Base-by-base conservation (phyloP, 2,329 filamentous ascomycete genomes). In the Raffaelea albimanens region DNA sequence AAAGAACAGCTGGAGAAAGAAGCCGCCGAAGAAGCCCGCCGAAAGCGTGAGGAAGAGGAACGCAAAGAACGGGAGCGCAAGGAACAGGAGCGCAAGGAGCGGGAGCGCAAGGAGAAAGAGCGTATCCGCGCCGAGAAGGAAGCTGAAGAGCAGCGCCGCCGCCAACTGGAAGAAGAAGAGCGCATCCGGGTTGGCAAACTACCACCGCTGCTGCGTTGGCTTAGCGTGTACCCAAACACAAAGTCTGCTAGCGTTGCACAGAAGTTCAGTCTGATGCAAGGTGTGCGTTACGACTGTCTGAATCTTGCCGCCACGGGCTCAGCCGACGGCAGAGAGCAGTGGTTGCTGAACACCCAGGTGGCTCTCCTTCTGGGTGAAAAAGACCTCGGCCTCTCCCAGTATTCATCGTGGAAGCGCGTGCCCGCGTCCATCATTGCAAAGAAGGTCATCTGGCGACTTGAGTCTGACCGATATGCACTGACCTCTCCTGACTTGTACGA, bases 331-430 rank as follows among this genome's bases (percentile, higher is more conserved):
- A 71, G 78, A 44, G 80, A 83, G 55, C 78, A 80, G 54, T 84
- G 80, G 80, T 62, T 83, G 47, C 69, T 83, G 44, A 84, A 83
- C 56, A 78, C 75, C 3, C 76, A 83, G 48, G 78, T 75, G 44
- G 80, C 80, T 9, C 63, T 83, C 14, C 69, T 84, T 9, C 65
- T 84, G 2, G 80, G 80, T 14, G 78, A 83, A 56, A 82, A 81
- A 57, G 80, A 84, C 54, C 63, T 82, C 19, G 65, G 68, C 14
- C 67, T 84, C 3, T 74, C 76, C 14, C 68, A 71, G 67, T 83
- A 81, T 56, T 72, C 78, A 18, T 69, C 69, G 1, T 83, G 80
- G 80, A 70, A 76, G 49, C 75, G 70, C 14, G 64, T 72, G 18
- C 72, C 75, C 13, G 74, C 72, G 11, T 73, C 75, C 1, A 57